These are phyloP conservation scores for Aureobasidium subglaciale DNA, from an alignment of 2,329 filamentous ascomycete genomes.

Conservation along the genomic window DNA sequence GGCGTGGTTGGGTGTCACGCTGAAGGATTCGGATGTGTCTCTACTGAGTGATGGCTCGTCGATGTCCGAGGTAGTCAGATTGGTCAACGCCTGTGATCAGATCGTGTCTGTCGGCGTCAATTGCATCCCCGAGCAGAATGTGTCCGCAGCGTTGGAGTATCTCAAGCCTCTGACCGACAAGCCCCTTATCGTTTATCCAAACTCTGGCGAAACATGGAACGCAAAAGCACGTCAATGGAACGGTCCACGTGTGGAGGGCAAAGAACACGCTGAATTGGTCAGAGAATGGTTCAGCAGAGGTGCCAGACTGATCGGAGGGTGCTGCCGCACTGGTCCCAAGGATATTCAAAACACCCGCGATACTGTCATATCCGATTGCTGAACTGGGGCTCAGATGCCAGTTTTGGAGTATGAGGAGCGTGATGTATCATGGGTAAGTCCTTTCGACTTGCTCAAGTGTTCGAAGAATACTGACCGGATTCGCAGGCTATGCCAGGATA, in stretches of 20 bases:
- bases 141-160: conserved; percentile 27
- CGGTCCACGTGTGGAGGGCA: conserved; percentile 20
- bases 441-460: no score
- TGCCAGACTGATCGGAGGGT: conserved; percentile 40
- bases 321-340: conserved; percentile 39
- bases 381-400: background rate
- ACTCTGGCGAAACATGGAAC: conserved; percentile 43
- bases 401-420: background rate
- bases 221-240: conserved; percentile 32
- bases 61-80: conserved; percentile 26
- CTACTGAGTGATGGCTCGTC: conserved; percentile 38
- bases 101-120: conserved; percentile 41
- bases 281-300: conserved; percentile 31
- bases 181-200: conserved; percentile 37
- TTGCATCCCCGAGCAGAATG: conserved; percentile 34
- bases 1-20: conserved; percentile 38
- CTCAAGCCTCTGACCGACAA: conserved; percentile 28
- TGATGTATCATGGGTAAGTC: no score
- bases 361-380: background rate
- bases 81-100: conserved; percentile 26
- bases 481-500: no score
- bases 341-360: conserved; percentile 32
- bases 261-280: conserved; percentile 25
- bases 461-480: no score
- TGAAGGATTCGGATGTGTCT: conserved; percentile 25